Evolutionary conservation across 106 monocot genomes (phyloP), one percentile per base, ranked within the genome.

Genomic region (Gastrodia elata): DNA sequence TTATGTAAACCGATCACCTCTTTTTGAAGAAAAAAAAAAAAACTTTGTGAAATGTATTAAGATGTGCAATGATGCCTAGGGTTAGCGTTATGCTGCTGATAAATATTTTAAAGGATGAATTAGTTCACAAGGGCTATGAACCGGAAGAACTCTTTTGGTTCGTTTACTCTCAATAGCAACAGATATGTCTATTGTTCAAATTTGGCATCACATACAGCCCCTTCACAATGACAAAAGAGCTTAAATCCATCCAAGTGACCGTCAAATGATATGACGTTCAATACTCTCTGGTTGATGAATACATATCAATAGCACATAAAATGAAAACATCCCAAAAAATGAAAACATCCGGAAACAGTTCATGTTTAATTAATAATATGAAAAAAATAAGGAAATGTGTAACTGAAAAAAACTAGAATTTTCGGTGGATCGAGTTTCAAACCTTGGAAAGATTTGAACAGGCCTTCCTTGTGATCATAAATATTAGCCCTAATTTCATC

Each of bases 401-500:
- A 61, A 61, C 61, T 28, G 61, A 37, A 69, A 11, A 52, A 76
- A 27, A 36, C 9, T 43, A 43, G 30, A 65, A 65, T 2, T 37
- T 32, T 11, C 6, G 13, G 39, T 38, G 18, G 20, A 38, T 38
- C 10, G 18, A 56, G 65, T 64, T 70, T 36, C 70, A 78, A 73
- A 93, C 93, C 87, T 82, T 83, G 83, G 5, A 52, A 73, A 73
- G 71, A 37, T 1, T 80, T 56, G 32, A 74, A n/a, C 14, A 38
- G 32, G 13, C 30, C 68, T 8, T 65, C 52, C 34, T 75, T 80
- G 30, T 77, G 52, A 42, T 84, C 80, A 71, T 78, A 75, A 68
- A 97, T 92, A 57, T 86, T 79, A 0, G 76, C 70, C 46, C 92
- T 80, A 70, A 97, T 83, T 74, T 90, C 85, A 57, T 94, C 85